Evolutionary conservation across 2,329 filamentous ascomycete species (phyloP).

Genomic region (Aureobasidium vineae): DNA sequence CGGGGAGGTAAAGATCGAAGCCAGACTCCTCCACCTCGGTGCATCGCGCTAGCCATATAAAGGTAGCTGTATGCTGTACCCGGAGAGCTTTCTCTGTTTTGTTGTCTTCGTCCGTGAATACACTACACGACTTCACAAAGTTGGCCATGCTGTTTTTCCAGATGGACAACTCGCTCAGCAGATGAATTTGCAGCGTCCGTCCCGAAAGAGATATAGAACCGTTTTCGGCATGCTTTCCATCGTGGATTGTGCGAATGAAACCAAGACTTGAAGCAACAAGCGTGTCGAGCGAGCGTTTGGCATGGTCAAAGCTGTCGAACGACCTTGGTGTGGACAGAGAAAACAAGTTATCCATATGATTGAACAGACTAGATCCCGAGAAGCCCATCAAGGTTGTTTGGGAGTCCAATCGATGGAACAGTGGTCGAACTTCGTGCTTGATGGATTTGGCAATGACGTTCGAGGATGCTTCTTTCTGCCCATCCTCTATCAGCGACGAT

Average conservation of each 20-base stretch:
- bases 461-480: neutral
- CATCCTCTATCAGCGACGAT: neutral
- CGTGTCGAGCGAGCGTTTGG: neutral
- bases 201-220: neutral
- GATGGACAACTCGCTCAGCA: conserved; percentile 2
- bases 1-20: conserved; percentile 29
- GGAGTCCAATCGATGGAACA: conserved; percentile 14
- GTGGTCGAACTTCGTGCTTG: neutral
- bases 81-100: conserved; percentile 15
- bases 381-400: conserved; percentile 13
- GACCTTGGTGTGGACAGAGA: neutral
- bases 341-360: neutral
- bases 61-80: conserved; percentile 30
- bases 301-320: conserved; percentile 5
- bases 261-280: conserved; percentile 9
- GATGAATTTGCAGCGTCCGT: neutral
- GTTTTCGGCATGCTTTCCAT: neutral
- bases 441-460: conserved; percentile 1
- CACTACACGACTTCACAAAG: neutral
- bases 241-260: conserved; percentile 7
- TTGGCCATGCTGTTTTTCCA: conserved; percentile 16
- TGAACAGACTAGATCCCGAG: neutral
- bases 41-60: conserved; percentile 30
- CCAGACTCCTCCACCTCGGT: conserved; percentile 28
- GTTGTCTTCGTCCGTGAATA: neutral